A percentile compares a stretch with the other conserved stretches of the same genome.
Conservation (phyloP, 306 rosid genomes). For the Vigna trinervia region DNA sequence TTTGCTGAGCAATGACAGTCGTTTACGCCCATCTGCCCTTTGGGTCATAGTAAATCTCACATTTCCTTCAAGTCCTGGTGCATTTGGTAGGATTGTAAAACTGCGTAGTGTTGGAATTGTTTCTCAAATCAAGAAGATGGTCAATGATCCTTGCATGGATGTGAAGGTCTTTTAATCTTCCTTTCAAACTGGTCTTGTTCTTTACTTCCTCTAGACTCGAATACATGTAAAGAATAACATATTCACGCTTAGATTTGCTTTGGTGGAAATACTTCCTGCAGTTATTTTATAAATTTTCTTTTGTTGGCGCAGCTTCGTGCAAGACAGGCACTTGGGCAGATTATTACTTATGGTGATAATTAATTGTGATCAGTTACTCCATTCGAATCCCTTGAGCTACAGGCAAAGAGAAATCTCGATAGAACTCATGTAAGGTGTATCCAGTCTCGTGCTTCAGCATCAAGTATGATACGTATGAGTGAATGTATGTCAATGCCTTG, state of each 20-base stretch:
- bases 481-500: constrained; percentile 26
- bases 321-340: constrained; percentile 65
- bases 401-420: constrained; percentile 36
- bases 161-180: constrained; percentile 68
- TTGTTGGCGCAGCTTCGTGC: constrained; percentile 72
- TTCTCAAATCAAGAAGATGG: constrained; percentile 80
- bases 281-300: constrained; percentile 35
- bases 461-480: constrained; percentile 58
- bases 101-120: constrained; percentile 67
- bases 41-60: constrained; percentile 82
- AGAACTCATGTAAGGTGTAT: constrained; percentile 44
- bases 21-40: constrained; percentile 61
- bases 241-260: too few relatives aligned
- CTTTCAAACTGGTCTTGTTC: background rate
- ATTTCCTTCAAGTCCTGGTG: constrained; percentile 63
- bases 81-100: constrained; percentile 54
- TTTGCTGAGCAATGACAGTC: constrained; percentile 67
- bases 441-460: constrained; percentile 47
- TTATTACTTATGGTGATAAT: constrained; percentile 60
- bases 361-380: constrained; percentile 41
- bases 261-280: too few relatives aligned
- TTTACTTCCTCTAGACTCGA: background rate
- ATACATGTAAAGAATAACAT: background rate
- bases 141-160: constrained; percentile 72
- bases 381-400: constrained; percentile 27